Percentiles rank a stretch among this genome's conserved stretches.
Evolutionary conservation across 192 early-diverging fungal genomes (phyloP).

Genomic region (Podila verticillata): DNA sequence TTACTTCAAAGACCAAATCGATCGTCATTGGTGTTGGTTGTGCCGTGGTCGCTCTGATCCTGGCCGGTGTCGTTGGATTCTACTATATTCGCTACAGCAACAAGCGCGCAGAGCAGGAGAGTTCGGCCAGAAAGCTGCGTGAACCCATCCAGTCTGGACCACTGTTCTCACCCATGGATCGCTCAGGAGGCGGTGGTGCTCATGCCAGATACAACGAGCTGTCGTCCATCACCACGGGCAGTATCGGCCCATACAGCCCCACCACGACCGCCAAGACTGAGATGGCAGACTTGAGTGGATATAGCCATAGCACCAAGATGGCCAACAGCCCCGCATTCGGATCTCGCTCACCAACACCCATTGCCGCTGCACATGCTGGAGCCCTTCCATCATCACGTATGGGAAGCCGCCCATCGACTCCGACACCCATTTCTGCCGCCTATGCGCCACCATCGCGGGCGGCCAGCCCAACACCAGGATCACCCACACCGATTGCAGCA

Average conservation of each 20-base stretch:
- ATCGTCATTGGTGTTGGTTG: conserved; percentile 39
- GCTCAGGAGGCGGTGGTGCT: background rate
- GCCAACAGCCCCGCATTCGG: conserved; percentile 4
- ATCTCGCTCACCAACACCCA: conserved; percentile 35
- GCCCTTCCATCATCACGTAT: background rate
- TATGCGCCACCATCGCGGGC: background rate
- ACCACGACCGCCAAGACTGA: conserved; percentile 18
- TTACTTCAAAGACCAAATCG: conserved; percentile 26
- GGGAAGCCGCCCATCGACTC: background rate
- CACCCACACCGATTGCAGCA: conserved; percentile 35
- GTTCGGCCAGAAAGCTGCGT: conserved; percentile 8
- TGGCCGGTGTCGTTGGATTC: conserved; percentile 31
- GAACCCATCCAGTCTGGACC: conserved; percentile 36
- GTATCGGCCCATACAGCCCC: conserved; percentile 16
- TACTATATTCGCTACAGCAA: conserved; percentile 44
- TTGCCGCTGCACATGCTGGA: conserved; percentile 18
- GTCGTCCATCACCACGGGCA: conserved; percentile 23
- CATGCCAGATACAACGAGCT: conserved; percentile 33
- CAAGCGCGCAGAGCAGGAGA: conserved; percentile 19
- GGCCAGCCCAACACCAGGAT: background rate
- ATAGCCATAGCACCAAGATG: background rate
- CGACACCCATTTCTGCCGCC: background rate
- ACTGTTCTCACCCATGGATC: conserved; percentile 23
- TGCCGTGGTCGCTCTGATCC: conserved; percentile 26
- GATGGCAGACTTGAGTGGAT: conserved; percentile 16